Conservation (phyloP, 2,329 filamentous ascomycete species). For the Colletotrichum aenigma region DNA sequence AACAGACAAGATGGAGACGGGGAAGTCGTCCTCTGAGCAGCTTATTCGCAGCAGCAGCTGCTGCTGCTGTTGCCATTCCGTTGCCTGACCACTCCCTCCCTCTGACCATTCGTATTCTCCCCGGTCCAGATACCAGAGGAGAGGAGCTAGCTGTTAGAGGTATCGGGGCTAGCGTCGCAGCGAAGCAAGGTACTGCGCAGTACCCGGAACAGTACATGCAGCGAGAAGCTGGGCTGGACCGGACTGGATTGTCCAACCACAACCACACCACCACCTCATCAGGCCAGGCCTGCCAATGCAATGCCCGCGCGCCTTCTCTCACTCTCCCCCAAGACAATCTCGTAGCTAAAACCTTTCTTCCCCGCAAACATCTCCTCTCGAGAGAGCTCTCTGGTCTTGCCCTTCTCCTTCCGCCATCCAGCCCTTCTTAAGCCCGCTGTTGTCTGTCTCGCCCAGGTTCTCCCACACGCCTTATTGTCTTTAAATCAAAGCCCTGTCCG, state of each 20-base stretch:
- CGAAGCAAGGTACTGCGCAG: background rate
- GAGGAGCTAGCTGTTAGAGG: background rate
- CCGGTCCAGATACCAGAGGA: background rate
- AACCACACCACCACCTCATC: constrained; percentile 15
- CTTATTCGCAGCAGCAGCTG: background rate
- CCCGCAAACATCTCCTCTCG: constrained; percentile 14
- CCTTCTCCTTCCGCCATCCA: background rate
- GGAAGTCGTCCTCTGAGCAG: background rate
- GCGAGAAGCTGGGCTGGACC: constrained; percentile 2
- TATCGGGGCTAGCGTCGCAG: background rate
- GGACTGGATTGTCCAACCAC: constrained; percentile 16
- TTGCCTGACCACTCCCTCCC: background rate
- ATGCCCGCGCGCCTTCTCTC: background rate
- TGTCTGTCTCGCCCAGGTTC: background rate
- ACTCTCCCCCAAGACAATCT: background rate
- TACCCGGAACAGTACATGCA: background rate
- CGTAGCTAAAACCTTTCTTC: constrained; percentile 21
- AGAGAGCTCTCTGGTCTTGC: background rate
- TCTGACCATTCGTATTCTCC: background rate
- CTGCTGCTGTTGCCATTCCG: background rate
- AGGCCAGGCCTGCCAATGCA: constrained; percentile 9
- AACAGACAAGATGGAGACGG: background rate
- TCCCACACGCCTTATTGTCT: constrained; percentile 11
- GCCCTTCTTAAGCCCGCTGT: background rate
- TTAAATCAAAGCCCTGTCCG: constrained; percentile 15